phyloP scores from a whole-genome alignment of 2,329 filamentous ascomycete genomes.

The Bipolaris zeicola region DNA sequence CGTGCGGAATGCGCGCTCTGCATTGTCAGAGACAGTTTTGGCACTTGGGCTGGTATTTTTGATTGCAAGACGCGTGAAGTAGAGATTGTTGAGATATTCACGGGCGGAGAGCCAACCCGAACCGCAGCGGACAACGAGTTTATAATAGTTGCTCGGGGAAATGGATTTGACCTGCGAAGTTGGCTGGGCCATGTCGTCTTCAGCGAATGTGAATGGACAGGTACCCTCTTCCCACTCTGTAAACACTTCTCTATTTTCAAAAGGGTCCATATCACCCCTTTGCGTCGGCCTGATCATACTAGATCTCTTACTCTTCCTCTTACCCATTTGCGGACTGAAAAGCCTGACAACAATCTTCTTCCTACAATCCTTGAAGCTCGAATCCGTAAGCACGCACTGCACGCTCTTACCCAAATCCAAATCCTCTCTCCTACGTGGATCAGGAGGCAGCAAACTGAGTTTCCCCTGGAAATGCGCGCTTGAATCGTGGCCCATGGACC shows the following conservation, averaged over 20 bases:
- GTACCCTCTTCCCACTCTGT: neutral
- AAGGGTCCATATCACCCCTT: constrained; percentile 14
- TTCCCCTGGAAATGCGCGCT: constrained; percentile 38
- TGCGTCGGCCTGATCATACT: neutral
- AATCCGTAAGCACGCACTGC: constrained; percentile 31
- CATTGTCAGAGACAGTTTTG: neutral
- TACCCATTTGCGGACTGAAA: constrained; percentile 26
- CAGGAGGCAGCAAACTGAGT: constrained; percentile 26
- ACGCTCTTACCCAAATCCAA: constrained; percentile 35
- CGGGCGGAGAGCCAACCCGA: constrained; percentile 40
- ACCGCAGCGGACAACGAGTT: constrained; percentile 35
- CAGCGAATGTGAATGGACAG: neutral
- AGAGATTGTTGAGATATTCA: constrained; percentile 36
- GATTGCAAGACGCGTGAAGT: constrained; percentile 24
- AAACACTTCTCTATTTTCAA: neutral
- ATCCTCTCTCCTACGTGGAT: constrained; percentile 5
- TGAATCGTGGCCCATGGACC: constrained; percentile 38
- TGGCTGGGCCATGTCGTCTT: constrained; percentile 1
- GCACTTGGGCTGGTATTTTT: neutral
- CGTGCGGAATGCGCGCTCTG: constrained; percentile 3
- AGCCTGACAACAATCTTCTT: constrained; percentile 35
- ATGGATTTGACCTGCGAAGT: neutral
- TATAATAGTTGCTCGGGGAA: constrained; percentile 22
- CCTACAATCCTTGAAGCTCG: constrained; percentile 18
- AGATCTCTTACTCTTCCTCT: neutral